These are phyloP conservation scores for Sugiyamaella paludigena DNA, from an alignment of 1,139 yeast genomes.

Conservation along the genomic window DNA sequence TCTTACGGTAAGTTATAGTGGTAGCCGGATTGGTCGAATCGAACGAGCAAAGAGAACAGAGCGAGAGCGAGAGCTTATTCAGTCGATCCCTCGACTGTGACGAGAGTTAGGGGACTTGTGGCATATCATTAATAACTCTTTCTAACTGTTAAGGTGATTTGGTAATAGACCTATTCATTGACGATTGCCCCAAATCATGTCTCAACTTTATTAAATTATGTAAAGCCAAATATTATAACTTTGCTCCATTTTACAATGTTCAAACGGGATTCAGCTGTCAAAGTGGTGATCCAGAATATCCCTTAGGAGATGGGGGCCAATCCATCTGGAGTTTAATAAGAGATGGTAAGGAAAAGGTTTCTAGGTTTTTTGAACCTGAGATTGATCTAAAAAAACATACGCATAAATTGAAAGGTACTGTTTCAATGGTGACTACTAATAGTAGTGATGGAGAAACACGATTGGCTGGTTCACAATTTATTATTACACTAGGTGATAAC, in stretches of 20 bases:
- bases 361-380: slow-evolving; percentile 20
- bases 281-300: slow-evolving; percentile 51
- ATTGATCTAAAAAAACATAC: slow-evolving; percentile 21
- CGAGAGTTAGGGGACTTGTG: background rate
- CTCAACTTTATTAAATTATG: slow-evolving; percentile 56
- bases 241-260: slow-evolving; percentile 49
- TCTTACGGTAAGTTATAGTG: slow-evolving; percentile 45
- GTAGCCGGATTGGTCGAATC: no score
- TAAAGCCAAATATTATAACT: slow-evolving; percentile 52
- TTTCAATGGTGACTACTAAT: slow-evolving; percentile 38
- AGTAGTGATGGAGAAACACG: slow-evolving; percentile 4
- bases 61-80: no score
- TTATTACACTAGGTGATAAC: slow-evolving; percentile 33
- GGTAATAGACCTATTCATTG: slow-evolving; percentile 50
- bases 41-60: no score
- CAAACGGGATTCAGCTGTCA: slow-evolving; percentile 42
- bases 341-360: slow-evolving; percentile 22
- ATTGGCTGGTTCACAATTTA: slow-evolving; percentile 36
- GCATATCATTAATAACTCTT: background rate
- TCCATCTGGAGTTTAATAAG: slow-evolving; percentile 38
- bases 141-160: slow-evolving; percentile 40
- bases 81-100: background rate
- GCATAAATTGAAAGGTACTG: slow-evolving; percentile 40
- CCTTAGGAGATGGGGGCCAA: slow-evolving; percentile 39
- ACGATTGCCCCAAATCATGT: slow-evolving; percentile 43